phyloP scores from a whole-genome alignment of 2,329 filamentous ascomycete species.

The Phialemoniopsis sp. region DNA sequence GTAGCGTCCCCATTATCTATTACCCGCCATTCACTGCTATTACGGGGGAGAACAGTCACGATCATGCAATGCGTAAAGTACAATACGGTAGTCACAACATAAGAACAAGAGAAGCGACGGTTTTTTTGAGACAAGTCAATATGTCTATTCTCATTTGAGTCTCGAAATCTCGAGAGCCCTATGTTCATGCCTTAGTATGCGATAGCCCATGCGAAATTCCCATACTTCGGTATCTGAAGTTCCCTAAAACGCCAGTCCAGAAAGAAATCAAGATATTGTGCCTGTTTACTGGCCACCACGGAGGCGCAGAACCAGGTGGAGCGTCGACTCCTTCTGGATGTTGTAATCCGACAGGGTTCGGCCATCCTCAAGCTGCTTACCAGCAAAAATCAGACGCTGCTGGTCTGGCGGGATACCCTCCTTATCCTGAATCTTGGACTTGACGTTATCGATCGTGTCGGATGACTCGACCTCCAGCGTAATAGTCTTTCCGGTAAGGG shows the following conservation, averaged over 20 bases:
- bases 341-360: constrained; percentile 84
- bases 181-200: too few relatives aligned
- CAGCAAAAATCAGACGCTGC: constrained; percentile 67
- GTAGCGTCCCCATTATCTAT: too few relatives aligned
- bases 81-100: too few relatives aligned
- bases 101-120: too few relatives aligned
- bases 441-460: constrained; percentile 68
- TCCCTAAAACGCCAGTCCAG: not conserved
- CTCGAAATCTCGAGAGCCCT: too few relatives aligned
- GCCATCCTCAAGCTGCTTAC: constrained; percentile 71
- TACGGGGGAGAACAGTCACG: too few relatives aligned
- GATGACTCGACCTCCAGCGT: constrained; percentile 65
- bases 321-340: constrained; percentile 75
- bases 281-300: constrained; percentile 55
- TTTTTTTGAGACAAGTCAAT: too few relatives aligned
- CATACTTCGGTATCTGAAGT: not conserved
- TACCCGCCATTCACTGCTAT: too few relatives aligned
- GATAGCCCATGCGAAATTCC: too few relatives aligned
- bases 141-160: too few relatives aligned
- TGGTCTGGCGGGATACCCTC: constrained; percentile 69
- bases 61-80: too few relatives aligned
- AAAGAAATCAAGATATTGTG: constrained; percentile 4
- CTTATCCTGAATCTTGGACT: constrained; percentile 69
- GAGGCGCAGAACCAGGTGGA: constrained; percentile 67
- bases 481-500: constrained; percentile 66